Evolutionary conservation across 805 yeast genomes (phyloP), one percentile per base, ranked within the genome.

Genomic region (Yarrowia yakushimensis): DNA sequence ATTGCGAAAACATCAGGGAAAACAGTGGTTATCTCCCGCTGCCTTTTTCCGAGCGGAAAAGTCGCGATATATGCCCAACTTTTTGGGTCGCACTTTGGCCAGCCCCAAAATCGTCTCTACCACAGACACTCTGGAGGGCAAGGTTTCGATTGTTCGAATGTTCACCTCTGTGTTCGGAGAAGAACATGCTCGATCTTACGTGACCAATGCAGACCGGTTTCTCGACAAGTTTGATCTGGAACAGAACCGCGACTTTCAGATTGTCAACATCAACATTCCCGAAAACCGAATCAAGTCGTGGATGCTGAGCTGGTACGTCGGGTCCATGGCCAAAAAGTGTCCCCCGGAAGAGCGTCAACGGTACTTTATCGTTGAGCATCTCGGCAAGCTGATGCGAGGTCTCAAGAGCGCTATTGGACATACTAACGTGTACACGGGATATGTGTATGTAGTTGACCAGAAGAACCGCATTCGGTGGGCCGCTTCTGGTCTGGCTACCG

Each of bases 381-480:
- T 42, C 8, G 54, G 54, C 27, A 59, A 59, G 43, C 17, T 59
- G 31, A 59, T 31, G 43, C 22, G 54, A 9, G 62, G 36, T 15
- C 22, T 50, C 6, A 82, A 88, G 67, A 84, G 85, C 61, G 72
- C 80, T 25, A 73, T 93, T 34, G 76, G 82, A 54, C 82, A 91
- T 67, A 85, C 85, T 62, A 93, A 93, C 71, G 80, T 83, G 22
- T 88, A 87, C 68, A 83, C 96, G 2, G 98, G 98, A 0, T 91
- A 89, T 70, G 77, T 91, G 11, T 87, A 90, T 66, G 76, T 93
- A 4, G 80, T 94, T 34, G 99, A 94, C 70, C 78, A 78, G 15
- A 77, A 84, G 13, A 86, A 87, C 59, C 85, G 82, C 68, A 86
- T 94, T 61, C 79, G 98, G 68, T 93, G 98, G 98, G 91, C 90